A percentile compares a stretch with the other conserved stretches of the same genome.
phyloP scores from a whole-genome alignment of 78 protist genomes.

The Paulinella micropora region DNA sequence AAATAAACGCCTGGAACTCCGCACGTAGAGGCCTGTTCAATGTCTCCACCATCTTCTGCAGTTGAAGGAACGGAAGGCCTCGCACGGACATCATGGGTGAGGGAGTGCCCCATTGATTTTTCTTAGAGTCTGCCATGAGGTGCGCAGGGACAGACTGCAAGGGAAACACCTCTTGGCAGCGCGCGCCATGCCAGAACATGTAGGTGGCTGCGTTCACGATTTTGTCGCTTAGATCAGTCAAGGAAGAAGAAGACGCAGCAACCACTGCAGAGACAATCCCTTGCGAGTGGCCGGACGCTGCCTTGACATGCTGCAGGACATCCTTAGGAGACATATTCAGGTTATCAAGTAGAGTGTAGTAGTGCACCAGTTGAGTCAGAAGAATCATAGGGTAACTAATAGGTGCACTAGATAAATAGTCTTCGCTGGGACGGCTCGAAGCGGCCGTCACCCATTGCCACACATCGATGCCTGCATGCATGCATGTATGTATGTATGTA shows the following conservation, averaged over 20 bases:
- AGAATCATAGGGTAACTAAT: constrained; percentile 32
- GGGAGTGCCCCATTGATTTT: neutral
- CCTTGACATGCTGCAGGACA: neutral
- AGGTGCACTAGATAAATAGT: constrained; percentile 21
- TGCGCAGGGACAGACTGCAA: neutral
- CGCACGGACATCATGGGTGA: constrained; percentile 10
- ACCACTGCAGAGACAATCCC: neutral
- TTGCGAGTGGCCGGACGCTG: constrained; percentile 12
- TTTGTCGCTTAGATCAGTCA: neutral
- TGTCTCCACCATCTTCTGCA: no score
- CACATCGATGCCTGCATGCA: no score
- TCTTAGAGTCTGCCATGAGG: neutral
- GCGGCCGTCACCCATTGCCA: no score
- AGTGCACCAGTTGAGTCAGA: constrained; percentile 36
- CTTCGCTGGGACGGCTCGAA: neutral
- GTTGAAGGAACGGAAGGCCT: neutral
- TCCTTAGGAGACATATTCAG: constrained; percentile 1
- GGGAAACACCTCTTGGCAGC: constrained; percentile 25
- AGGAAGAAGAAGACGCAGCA: neutral
- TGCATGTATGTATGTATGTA: no score
- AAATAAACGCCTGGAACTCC: neutral
- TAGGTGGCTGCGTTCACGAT: neutral
- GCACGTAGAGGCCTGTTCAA: no score
- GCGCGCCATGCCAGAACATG: constrained; percentile 40
- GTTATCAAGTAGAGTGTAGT: neutral